phyloP scores from a whole-genome alignment of 768 basidiomycete genomes.

The Hericium coralloides region DNA sequence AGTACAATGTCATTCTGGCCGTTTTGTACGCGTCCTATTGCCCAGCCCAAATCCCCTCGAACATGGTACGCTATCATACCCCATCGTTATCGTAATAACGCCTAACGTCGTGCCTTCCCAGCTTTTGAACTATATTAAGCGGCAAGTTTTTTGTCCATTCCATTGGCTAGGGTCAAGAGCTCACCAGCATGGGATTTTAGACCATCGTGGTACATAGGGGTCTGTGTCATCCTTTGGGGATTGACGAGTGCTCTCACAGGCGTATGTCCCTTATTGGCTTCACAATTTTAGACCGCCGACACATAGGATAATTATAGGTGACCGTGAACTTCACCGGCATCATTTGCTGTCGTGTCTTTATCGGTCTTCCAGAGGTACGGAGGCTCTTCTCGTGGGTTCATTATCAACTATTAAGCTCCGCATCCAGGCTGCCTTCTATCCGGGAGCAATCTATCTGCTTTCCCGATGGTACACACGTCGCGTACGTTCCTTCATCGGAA shows the following conservation, averaged over 20 bases:
- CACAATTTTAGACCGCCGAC: background rate
- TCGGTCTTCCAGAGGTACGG: constrained; percentile 50
- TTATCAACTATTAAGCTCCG: background rate
- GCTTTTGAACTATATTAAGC: background rate
- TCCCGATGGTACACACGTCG: constrained; percentile 30
- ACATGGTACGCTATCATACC: constrained; percentile 36
- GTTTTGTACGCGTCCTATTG: constrained; percentile 51
- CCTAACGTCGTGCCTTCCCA: background rate
- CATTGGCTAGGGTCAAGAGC: background rate
- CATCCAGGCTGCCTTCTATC: constrained; percentile 50
- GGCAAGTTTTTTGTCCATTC: background rate
- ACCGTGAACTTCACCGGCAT: constrained; percentile 48
- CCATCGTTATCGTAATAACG: background rate
- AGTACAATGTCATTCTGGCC: constrained; percentile 44
- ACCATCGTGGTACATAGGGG: constrained; percentile 53
- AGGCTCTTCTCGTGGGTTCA: background rate
- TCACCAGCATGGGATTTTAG: constrained; percentile 20
- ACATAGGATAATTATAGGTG: constrained; percentile 25
- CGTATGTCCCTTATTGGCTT: constrained; percentile 24
- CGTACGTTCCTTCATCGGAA: constrained; percentile 11
- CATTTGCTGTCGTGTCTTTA: constrained; percentile 47
- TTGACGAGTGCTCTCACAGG: constrained; percentile 55
- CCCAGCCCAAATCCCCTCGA: constrained; percentile 58
- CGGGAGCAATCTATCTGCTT: constrained; percentile 37
- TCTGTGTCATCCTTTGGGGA: constrained; percentile 55